phyloP scores from a whole-genome alignment of 768 basidiomycete species.

The Symmetrospora coprosmae region DNA sequence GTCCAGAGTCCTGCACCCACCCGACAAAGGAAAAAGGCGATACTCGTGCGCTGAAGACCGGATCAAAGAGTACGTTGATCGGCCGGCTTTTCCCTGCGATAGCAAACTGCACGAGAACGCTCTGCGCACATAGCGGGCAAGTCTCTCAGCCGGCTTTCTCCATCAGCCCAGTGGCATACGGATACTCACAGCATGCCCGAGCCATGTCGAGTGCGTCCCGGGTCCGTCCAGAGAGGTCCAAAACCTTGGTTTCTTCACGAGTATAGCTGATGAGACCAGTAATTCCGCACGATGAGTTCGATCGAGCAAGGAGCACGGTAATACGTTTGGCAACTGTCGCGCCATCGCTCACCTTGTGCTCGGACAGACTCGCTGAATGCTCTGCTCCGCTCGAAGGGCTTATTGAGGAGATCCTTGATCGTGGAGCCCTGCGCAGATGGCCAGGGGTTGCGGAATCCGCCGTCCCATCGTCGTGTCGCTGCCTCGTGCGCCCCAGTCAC shows the following conservation, averaged over 20 bases:
- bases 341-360: neutral
- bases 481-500: too few relatives aligned
- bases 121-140: neutral
- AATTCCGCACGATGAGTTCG: neutral
- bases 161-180: too few relatives aligned
- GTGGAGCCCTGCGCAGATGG: neutral
- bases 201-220: neutral
- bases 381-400: neutral
- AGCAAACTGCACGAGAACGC: neutral
- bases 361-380: neutral
- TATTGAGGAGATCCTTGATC: neutral
- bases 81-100: neutral
- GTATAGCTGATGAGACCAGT: neutral
- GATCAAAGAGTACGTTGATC: slow-evolving; percentile 9
- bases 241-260: neutral
- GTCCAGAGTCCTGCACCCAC: neutral
- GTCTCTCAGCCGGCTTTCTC: neutral
- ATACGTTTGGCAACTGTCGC: neutral
- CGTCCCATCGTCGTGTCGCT: too few relatives aligned
- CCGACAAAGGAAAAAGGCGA: neutral
- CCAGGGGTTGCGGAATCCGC: neutral
- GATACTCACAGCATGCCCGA: slow-evolving; percentile 13
- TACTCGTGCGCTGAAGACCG: neutral
- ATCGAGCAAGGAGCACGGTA: neutral
- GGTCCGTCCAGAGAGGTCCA: neutral